A percentile compares a stretch with the other conserved stretches of the same genome.
Evolutionary conservation across 371 early-diverging fungal genomes (phyloP).

Genomic region (Mucor lusitanicus): DNA sequence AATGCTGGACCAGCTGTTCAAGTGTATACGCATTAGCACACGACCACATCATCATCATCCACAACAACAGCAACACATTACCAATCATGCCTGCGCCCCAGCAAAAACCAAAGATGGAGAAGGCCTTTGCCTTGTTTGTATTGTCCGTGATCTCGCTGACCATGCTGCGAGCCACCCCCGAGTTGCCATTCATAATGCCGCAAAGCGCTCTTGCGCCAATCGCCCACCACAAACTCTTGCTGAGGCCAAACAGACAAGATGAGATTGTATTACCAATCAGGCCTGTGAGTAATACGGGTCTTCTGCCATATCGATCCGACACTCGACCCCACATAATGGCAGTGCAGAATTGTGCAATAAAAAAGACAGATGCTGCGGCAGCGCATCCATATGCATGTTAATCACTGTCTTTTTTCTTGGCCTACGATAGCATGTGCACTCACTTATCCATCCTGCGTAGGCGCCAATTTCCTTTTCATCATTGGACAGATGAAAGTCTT

Average conservation of each 20-base stretch:
- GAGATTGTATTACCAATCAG: conserved; percentile 72
- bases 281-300: conserved; percentile 82
- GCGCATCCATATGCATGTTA: neutral
- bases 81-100: conserved; percentile 71
- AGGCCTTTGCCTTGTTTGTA: conserved; percentile 73
- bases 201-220: conserved; percentile 68
- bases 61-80: conserved; percentile 10
- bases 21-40: neutral
- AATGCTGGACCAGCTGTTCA: conserved; percentile 23
- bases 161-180: conserved; percentile 82
- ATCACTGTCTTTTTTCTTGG: neutral
- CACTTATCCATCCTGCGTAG: conserved; percentile 69
- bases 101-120: conserved; percentile 69
- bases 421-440: conserved; percentile 5
- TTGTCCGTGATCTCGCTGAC: conserved; percentile 86
- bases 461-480: conserved; percentile 66
- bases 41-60: neutral
- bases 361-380: conserved; percentile 48
- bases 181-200: conserved; percentile 84
- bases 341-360: conserved; percentile 59
- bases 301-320: conserved; percentile 71
- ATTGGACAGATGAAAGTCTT: conserved; percentile 61
- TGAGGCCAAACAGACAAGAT: conserved; percentile 74
- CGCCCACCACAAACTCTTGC: conserved; percentile 68
- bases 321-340: conserved; percentile 59